Evolutionary conservation across 768 basidiomycete species (phyloP).

Genomic region (Rhodotorula graminis): DNA sequence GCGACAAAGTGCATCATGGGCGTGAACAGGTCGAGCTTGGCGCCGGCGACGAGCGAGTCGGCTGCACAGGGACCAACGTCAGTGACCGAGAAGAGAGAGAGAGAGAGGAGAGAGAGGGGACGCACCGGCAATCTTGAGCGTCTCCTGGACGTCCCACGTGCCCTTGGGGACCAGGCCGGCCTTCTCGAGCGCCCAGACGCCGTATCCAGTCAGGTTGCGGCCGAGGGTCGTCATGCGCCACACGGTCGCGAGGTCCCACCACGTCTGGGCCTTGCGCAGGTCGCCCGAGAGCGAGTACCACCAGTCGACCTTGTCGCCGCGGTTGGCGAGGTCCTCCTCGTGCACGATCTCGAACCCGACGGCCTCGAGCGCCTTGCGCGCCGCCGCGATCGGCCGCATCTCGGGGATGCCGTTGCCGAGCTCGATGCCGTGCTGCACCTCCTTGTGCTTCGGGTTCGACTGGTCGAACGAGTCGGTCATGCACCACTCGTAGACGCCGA

Average conservation of each 20-base stretch:
- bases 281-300: constrained; percentile 97
- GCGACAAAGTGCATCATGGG: constrained; percentile 39
- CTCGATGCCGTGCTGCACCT: constrained; percentile 83
- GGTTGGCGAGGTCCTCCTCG: constrained; percentile 90
- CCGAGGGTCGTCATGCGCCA: constrained; percentile 85
- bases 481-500: constrained; percentile 98
- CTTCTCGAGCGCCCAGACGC: constrained; percentile 69
- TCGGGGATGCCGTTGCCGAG: constrained; percentile 96
- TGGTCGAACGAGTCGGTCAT: constrained; percentile 96
- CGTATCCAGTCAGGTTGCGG: constrained; percentile 73
- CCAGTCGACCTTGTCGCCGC: constrained; percentile 64
- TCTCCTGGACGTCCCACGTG: constrained; percentile 82
- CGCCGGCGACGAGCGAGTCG: constrained; percentile 72
- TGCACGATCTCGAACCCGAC: constrained; percentile 80
- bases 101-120: not conserved
- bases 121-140: constrained; percentile 64
- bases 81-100: not conserved
- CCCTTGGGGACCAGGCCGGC: constrained; percentile 82
- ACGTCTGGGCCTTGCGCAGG: constrained; percentile 81
- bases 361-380: constrained; percentile 68
- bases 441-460: constrained; percentile 73
- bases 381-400: constrained; percentile 72
- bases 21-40: constrained; percentile 61
- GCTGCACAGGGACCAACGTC: constrained; percentile 42
- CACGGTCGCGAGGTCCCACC: constrained; percentile 82